phyloP scores from a whole-genome alignment of 805 yeast genomes.

The Ogataea salicorniae region DNA sequence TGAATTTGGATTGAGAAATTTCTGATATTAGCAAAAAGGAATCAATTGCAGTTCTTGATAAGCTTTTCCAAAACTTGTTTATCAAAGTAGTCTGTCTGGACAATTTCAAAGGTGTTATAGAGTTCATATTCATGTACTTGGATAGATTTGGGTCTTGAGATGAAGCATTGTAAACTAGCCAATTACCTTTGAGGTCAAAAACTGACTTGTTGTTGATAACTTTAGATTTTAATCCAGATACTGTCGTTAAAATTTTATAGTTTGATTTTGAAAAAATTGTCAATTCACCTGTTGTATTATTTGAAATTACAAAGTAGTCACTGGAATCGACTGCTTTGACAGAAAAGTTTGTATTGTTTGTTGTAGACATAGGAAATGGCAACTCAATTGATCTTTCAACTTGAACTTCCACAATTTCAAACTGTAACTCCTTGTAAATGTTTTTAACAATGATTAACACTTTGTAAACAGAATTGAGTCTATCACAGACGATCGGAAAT shows the following conservation, averaged over 20 bases:
- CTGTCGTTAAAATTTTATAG: background rate
- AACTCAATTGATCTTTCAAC: background rate
- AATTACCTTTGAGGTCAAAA: slow-evolving; percentile 43
- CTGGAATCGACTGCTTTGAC: slow-evolving; percentile 9
- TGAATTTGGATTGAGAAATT: slow-evolving; percentile 40
- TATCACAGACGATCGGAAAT: slow-evolving; percentile 23
- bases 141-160: slow-evolving; percentile 30
- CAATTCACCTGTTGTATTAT: slow-evolving; percentile 16
- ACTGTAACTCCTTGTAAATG: slow-evolving; percentile 16
- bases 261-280: slow-evolving; percentile 5
- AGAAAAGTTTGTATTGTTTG: slow-evolving; percentile 5
- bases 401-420: slow-evolving; percentile 6
- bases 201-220: slow-evolving; percentile 35
- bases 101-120: slow-evolving; percentile 41
- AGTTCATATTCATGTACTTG: slow-evolving; percentile 8
- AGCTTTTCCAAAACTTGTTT: slow-evolving; percentile 40
- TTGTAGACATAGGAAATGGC: slow-evolving; percentile 1
- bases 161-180: slow-evolving; percentile 45
- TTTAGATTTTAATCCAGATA: slow-evolving; percentile 8
- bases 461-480: slow-evolving; percentile 18
- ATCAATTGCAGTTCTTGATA: slow-evolving; percentile 50
- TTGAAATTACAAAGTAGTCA: slow-evolving; percentile 13
- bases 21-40: slow-evolving; percentile 37
- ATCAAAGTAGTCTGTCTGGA: slow-evolving; percentile 44
- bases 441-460: slow-evolving; percentile 14